A percentile compares a stretch with the other conserved stretches of the same genome.
Evolutionary conservation across 176 grass and related monocot genomes (phyloP).

Genomic region (Musa troglodytarum): DNA sequence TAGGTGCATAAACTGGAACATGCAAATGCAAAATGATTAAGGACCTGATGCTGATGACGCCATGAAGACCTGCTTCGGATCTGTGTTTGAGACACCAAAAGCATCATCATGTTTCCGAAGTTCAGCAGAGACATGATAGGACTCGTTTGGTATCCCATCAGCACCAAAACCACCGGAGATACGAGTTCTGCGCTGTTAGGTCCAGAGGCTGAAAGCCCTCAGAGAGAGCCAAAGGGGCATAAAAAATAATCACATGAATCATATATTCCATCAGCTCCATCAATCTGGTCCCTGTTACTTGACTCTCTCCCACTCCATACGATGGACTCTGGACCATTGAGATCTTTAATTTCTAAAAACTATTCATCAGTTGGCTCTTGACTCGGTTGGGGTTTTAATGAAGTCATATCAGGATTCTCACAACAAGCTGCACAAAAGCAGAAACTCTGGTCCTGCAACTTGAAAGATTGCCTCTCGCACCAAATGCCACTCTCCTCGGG

Average conservation of each 20-base stretch:
- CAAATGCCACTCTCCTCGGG: background rate
- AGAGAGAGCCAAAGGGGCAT: slow-evolving; percentile 41
- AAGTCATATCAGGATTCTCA: slow-evolving; percentile 15
- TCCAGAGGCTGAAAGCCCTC: slow-evolving; percentile 28
- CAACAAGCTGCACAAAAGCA: slow-evolving; percentile 23
- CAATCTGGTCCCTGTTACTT: slow-evolving; percentile 17
- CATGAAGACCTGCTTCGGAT: slow-evolving; percentile 35
- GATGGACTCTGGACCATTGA: slow-evolving; percentile 36
- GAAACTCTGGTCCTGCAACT: slow-evolving; percentile 40
- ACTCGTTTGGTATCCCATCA: slow-evolving; percentile 25
- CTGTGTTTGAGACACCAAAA: slow-evolving; percentile 30
- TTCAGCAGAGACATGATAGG: slow-evolving; percentile 32
- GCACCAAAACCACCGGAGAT: slow-evolving; percentile 25
- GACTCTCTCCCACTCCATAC: slow-evolving; percentile 21
- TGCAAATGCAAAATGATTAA: slow-evolving; percentile 10
- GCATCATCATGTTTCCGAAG: slow-evolving; percentile 33
- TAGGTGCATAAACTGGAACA: background rate
- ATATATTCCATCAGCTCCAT: slow-evolving; percentile 21
- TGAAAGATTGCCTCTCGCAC: slow-evolving; percentile 1
- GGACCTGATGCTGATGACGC: slow-evolving; percentile 47
- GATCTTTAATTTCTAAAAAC: slow-evolving; percentile 79
- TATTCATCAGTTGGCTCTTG: slow-evolving; percentile 35
- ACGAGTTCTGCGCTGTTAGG: slow-evolving; percentile 32
- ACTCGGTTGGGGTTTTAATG: background rate
- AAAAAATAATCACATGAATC: slow-evolving; percentile 26